Evolutionary conservation across 1,139 yeast species (phyloP), one percentile per base, ranked within the genome.

Genomic region (Scheffersomyces insectosa): DNA sequence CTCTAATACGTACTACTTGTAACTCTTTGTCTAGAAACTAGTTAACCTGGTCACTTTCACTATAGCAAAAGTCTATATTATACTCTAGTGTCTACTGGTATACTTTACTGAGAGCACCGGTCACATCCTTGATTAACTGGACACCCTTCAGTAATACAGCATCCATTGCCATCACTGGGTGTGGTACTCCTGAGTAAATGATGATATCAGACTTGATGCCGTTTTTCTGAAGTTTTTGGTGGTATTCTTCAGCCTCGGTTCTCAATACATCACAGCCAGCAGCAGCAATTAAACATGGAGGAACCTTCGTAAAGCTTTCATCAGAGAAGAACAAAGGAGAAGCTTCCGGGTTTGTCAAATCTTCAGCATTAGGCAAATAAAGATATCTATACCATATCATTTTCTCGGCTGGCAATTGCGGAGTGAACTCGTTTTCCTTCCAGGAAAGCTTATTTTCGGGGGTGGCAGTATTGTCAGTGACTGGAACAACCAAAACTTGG

Each of bases 111-210:
- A 68, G 45, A 9, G 72, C 69, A n/a, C 42, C 40, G 5, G 67
- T 59, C 16, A 62, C 55, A 40, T 69, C 70, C 23, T 55, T 50
- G 29, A 73, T 66, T 39, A 72, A 55, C 14, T 62, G 59, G 40
- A 58, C 64, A 10, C 79, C 79, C 47, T 72, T 72, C 7, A 64
- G 59, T 44, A 74, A 56, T 3, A 65, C 66, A 12, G 57, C 74
- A 47, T 72, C 75, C 79, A 76, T 73, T 25, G 68, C 78, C 78
- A 75, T 72, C 13, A 70, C 74, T 9, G 78, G 68, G 49, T 75
- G 80, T 2, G 80, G 80, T 42, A 74, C 66, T 3, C 79, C 78
- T 30, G 64, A 60, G 48, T 72, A 75, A 29, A 74, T 56, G 9
- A 54, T 59, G 10, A 74, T 54, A 15, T 56, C 56, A 28, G 72